Percentiles rank a stretch among this genome's conserved stretches.
These are phyloP conservation scores for Rhizopus delemar DNA, from an alignment of 371 early-diverging fungal species.

Conservation along the genomic window DNA sequence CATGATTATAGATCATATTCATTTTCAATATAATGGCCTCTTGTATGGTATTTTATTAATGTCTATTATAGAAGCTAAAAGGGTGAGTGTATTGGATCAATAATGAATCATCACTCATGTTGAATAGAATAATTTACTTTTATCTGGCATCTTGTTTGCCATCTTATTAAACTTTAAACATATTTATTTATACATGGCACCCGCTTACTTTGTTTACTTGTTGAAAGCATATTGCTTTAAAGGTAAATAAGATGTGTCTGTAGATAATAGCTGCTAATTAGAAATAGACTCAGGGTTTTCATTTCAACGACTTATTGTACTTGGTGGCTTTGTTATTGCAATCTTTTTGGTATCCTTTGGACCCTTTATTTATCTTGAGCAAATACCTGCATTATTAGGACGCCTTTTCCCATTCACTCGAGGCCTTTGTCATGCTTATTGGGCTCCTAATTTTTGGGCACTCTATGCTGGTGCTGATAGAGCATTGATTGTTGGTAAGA, in stretches of 20 bases:
- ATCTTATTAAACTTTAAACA: constrained; percentile 93
- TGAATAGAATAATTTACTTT: constrained; percentile 57
- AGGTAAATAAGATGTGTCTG: neutral
- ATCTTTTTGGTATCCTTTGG: constrained; percentile 82
- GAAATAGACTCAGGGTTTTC: constrained; percentile 30
- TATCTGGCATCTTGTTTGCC: constrained; percentile 84
- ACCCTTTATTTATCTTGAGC: constrained; percentile 74
- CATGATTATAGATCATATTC: constrained; percentile 84
- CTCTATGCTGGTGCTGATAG: constrained; percentile 87
- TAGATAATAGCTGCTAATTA: too few species aligned
- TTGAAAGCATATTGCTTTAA: constrained; percentile 81
- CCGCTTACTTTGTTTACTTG: constrained; percentile 90
- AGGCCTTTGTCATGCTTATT: constrained; percentile 93
- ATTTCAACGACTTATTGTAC: constrained; percentile 44
- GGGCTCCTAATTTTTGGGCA: constrained; percentile 98
- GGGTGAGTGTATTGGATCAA: constrained; percentile 45
- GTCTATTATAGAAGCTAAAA: constrained; percentile 74
- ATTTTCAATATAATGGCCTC: constrained; percentile 97
- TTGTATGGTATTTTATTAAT: constrained; percentile 86
- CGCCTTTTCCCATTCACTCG: constrained; percentile 96
- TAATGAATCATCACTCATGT: constrained; percentile 4
- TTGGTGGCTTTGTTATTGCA: constrained; percentile 68
- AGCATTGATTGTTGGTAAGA: constrained; percentile 55
- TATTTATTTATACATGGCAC: constrained; percentile 93
- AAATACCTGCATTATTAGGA: constrained; percentile 74